Base-by-base conservation (phyloP, 2,329 filamentous ascomycete species). In the Sclerotinia minor region DNA sequence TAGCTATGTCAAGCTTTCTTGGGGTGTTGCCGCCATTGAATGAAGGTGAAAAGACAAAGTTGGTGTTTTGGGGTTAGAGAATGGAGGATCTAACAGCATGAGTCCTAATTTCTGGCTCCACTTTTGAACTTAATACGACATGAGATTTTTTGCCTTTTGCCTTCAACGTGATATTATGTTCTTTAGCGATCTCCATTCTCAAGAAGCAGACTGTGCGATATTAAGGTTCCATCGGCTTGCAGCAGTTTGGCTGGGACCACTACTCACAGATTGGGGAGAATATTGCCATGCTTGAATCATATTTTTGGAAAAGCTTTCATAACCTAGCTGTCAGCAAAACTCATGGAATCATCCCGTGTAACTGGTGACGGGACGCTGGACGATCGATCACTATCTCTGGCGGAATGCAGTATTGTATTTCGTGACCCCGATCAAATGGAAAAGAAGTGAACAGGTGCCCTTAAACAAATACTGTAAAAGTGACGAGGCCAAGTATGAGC, bases 1-100 rank as follows among this genome's bases (percentile, higher is more conserved):
- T 57, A 15, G 49, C n/a, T 5, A 55, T 65, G 63, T 53, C 63
- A 32, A 65, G 63, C 49, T 65, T 65, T 4, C 24, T 65, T 32
- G 63, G 63, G 19, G 49, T 65, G 26, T 47, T 65, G 8, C 63
- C 63, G 8, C 49, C 63, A 19, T 24, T 44, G 24, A 55, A 44
- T 15, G 50, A 54, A 32, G 63, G 63, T 2, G 50, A 55, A 24
- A 54, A 55, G 49, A 54, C 63, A 21, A 54, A 55, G 49, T 45
- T 65, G 63, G 50, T 65, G 21, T 55, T 65, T 55, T 65, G 63
- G 63, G 29, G 26, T 35, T 61, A 32, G 13, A 11, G 58, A 2
- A 9, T 49, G 13, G 53, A 4, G 0, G 9, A n/a, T 5, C 4
- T 57, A 19, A 24, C 29, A 24, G 29, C 29, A 61, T 45, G 21